Conservation (phyloP, 805 yeast genomes). For the Jamesozyma rosinii region DNA sequence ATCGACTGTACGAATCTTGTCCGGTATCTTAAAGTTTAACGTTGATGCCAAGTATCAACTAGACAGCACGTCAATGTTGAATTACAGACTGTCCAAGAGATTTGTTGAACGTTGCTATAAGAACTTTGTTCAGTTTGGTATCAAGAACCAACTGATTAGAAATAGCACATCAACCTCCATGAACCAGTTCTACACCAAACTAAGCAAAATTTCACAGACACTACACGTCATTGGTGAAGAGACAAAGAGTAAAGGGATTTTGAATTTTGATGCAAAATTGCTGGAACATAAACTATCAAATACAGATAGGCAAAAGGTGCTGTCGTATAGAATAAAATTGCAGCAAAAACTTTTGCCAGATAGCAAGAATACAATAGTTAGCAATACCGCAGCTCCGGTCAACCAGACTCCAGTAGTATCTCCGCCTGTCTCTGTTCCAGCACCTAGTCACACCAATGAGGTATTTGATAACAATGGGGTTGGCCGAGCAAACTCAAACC, state of each 20-base stretch:
- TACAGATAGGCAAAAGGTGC: conserved; percentile 16
- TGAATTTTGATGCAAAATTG: conserved; percentile 21
- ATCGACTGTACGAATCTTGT: conserved; percentile 45
- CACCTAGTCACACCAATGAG: background rate
- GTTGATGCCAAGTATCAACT: conserved; percentile 45
- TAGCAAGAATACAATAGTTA: background rate
- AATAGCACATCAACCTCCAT: conserved; percentile 11
- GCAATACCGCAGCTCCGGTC: background rate
- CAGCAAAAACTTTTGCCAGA: conserved; percentile 1
- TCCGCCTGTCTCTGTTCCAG: background rate
- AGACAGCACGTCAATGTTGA: conserved; percentile 31
- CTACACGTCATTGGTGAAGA: conserved; percentile 30
- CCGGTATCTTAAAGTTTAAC: conserved; percentile 52
- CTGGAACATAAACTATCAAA: conserved; percentile 20
- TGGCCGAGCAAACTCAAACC: background rate
- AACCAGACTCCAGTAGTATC: background rate
- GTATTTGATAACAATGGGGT: background rate
- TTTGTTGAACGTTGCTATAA: conserved; percentile 55
- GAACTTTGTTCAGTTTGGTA: conserved; percentile 36
- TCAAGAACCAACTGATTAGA: conserved; percentile 29
- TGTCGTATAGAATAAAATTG: conserved; percentile 5
- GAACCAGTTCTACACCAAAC: conserved; percentile 20
- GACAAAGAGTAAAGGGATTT: conserved; percentile 28
- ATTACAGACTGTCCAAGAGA: conserved; percentile 47
- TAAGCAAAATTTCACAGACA: conserved; percentile 29